Percentiles rank a stretch among this genome's conserved stretches.
These are phyloP conservation scores for Thalia dealbata DNA, from an alignment of 176 grass and related monocot species.

Conservation along the genomic window DNA sequence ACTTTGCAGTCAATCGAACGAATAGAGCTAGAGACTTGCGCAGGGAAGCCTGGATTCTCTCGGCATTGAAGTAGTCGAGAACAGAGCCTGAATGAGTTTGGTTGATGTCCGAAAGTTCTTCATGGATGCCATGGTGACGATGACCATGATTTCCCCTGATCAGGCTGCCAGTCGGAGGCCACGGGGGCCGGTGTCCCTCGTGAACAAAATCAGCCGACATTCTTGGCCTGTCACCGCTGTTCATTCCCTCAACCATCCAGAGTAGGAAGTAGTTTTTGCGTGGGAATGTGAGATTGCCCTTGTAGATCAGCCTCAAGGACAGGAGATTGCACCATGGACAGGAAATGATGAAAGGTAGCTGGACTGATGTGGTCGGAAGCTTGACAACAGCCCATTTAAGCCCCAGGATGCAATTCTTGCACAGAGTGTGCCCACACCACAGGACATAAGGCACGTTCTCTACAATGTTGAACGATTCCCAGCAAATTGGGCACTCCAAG, in stretches of 20 bases:
- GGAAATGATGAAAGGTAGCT: constrained; percentile 60
- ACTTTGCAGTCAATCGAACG: constrained; percentile 58
- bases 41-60: constrained; percentile 49
- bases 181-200: constrained; percentile 13
- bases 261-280: constrained; percentile 82
- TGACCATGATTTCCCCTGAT: constrained; percentile 16
- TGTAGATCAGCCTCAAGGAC: constrained; percentile 60
- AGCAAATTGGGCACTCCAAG: constrained; percentile 76
- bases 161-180: background rate
- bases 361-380: constrained; percentile 50
- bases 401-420: constrained; percentile 75
- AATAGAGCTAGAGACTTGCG: constrained; percentile 51
- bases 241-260: constrained; percentile 91
- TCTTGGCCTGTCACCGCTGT: constrained; percentile 43
- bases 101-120: constrained; percentile 8
- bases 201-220: constrained; percentile 9
- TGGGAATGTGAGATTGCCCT: constrained; percentile 59
- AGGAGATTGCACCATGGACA: constrained; percentile 70
- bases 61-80: constrained; percentile 29
- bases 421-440: constrained; percentile 79
- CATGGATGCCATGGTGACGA: constrained; percentile 7
- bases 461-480: constrained; percentile 81
- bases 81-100: constrained; percentile 16
- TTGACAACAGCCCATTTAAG: constrained; percentile 70
- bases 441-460: constrained; percentile 71